A percentile compares a stretch with the other conserved stretches of the same genome.
phyloP scores from a whole-genome alignment of 495 filamentous ascomycete genomes.

The Amphirosellinia nigrospora region DNA sequence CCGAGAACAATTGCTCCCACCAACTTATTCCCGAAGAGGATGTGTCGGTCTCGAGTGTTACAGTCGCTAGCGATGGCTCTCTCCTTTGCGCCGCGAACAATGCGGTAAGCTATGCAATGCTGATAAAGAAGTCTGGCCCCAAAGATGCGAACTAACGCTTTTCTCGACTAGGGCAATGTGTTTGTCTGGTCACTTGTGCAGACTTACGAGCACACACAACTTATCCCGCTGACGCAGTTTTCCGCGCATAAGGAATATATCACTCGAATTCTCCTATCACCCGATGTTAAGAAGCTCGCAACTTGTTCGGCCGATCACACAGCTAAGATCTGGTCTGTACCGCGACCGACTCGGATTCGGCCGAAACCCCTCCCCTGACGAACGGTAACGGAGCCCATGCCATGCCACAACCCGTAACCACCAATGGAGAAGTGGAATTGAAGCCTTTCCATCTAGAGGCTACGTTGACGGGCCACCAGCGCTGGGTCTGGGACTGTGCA shows the following conservation, averaged over 20 bases:
- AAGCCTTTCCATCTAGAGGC: slow-evolving; percentile 81
- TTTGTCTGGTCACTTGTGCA: slow-evolving; percentile 95
- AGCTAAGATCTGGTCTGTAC: slow-evolving; percentile 85
- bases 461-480: slow-evolving; percentile 90
- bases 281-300: slow-evolving; percentile 95
- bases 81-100: slow-evolving; percentile 97
- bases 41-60: slow-evolving; percentile 88
- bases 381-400: slow-evolving; percentile 28
- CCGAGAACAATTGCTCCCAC: slow-evolving; percentile 95
- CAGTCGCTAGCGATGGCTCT: slow-evolving; percentile 91
- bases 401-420: slow-evolving; percentile 11
- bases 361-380: slow-evolving; percentile 3
- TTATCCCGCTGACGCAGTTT: slow-evolving; percentile 91
- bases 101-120: slow-evolving; percentile 59
- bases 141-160: not conserved
- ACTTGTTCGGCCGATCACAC: slow-evolving; percentile 98
- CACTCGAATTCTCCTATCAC: slow-evolving; percentile 92
- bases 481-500: slow-evolving; percentile 99
- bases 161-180: slow-evolving; percentile 76
- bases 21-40: slow-evolving; percentile 97
- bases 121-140: not conserved
- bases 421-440: slow-evolving; percentile 32
- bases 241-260: slow-evolving; percentile 92
- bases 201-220: slow-evolving; percentile 80
- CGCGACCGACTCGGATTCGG: slow-evolving; percentile 21